Evolutionary conservation across 1,284 basidiomycete species (phyloP).

Genomic region (Violaceomyces palustris): DNA sequence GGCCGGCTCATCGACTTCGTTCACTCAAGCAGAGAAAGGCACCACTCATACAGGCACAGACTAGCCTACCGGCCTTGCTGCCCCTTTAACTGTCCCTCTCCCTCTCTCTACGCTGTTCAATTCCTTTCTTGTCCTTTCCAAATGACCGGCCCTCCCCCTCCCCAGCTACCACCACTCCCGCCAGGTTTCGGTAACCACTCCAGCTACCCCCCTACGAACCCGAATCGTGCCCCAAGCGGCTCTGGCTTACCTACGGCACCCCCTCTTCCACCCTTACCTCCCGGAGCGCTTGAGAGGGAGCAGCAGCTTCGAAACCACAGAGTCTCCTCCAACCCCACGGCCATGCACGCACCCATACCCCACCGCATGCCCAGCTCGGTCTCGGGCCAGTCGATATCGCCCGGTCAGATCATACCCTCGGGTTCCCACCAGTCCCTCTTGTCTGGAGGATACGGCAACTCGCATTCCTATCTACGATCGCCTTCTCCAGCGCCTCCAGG

Average conservation of each 20-base stretch:
- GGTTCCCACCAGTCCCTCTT: not conserved
- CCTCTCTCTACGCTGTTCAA: too few species aligned
- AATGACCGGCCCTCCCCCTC: slow-evolving; percentile 20
- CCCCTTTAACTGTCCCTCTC: too few species aligned
- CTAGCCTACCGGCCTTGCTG: too few species aligned
- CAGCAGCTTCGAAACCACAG: slow-evolving; percentile 16
- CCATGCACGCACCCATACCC: too few species aligned
- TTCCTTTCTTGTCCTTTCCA: too few species aligned
- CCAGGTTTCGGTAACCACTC: slow-evolving; percentile 42
- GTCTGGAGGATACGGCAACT: slow-evolving; percentile 1
- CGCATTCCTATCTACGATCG: slow-evolving; percentile 5
- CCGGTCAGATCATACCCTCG: slow-evolving; percentile 21
- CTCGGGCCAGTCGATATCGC: slow-evolving; percentile 6
- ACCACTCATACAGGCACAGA: too few species aligned
- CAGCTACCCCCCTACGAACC: slow-evolving; percentile 46
- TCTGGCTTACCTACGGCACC: slow-evolving; percentile 19
- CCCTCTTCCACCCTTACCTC: slow-evolving; percentile 29
- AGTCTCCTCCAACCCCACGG: slow-evolving; percentile 9
- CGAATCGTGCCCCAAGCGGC: too few species aligned
- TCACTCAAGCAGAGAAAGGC: too few species aligned
- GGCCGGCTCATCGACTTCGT: too few species aligned
- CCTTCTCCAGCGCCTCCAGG: not conserved
- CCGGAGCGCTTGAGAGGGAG: slow-evolving; percentile 23
- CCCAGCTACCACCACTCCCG: slow-evolving; percentile 34
- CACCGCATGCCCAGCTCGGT: too few species aligned